phyloP scores from a whole-genome alignment of 306 rosid genomes.

The Casuarina equisetifolia region DNA sequence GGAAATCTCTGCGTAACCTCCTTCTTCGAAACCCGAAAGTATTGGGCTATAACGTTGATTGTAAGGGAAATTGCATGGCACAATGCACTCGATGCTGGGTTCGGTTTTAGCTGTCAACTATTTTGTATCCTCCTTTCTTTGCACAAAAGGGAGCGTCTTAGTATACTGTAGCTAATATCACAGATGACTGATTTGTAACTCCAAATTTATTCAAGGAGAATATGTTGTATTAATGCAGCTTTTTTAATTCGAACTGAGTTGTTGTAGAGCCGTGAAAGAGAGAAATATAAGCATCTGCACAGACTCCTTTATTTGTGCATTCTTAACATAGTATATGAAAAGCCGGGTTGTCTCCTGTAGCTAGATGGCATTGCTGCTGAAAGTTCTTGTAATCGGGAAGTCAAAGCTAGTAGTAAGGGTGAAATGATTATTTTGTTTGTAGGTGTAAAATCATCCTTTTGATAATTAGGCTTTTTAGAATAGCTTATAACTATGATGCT shows the following conservation, averaged over 20 bases:
- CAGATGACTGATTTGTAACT: background rate
- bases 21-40: slow-evolving; percentile 86
- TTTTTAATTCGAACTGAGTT: background rate
- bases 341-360: no score
- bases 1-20: slow-evolving; percentile 71
- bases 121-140: background rate
- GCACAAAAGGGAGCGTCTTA: background rate
- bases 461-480: no score
- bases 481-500: no score
- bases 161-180: background rate
- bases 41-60: slow-evolving; percentile 82
- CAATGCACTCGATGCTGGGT: slow-evolving; percentile 97
- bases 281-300: no score
- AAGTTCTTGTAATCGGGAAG: no score
- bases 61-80: slow-evolving; percentile 92
- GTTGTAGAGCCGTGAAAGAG: background rate
- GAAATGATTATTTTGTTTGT: no score
- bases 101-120: slow-evolving; percentile 55
- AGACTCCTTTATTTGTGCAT: background rate
- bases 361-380: no score
- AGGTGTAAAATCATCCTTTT: no score
- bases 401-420: no score
- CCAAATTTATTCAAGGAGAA: background rate
- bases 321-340: no score
- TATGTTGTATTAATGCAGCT: background rate